Conservation (phyloP, 192 early-diverging fungal genomes). For the Allomyces macrogynus region DNA sequence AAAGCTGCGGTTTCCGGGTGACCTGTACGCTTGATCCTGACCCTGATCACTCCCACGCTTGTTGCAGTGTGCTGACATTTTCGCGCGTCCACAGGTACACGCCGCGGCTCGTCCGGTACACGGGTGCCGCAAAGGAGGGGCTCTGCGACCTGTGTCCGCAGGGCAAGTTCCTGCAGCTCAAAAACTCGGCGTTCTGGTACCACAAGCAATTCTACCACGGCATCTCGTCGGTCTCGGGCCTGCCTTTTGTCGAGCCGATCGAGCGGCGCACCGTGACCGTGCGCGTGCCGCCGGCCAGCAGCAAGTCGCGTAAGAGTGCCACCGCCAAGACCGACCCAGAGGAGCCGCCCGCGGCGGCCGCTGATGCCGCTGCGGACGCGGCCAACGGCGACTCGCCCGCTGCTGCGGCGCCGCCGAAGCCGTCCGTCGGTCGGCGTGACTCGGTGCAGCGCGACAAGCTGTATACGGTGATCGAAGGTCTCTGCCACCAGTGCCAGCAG, state of each 20-base stretch:
- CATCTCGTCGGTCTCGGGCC: constrained; percentile 64
- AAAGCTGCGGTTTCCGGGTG: constrained; percentile 43
- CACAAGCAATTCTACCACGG: constrained; percentile 76
- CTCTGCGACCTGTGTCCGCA: constrained; percentile 63
- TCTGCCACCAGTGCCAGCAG: constrained; percentile 63
- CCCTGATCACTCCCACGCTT: no score
- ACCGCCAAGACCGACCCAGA: constrained; percentile 11
- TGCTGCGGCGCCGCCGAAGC: no score
- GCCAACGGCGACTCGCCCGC: no score
- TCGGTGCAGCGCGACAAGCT: no score
- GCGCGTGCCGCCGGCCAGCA: neutral
- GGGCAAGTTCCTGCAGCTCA: constrained; percentile 70
- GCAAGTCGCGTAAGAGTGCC: constrained; percentile 1
- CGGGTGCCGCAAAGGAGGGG: constrained; percentile 55
- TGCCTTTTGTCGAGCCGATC: constrained; percentile 48
- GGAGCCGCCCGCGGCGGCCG: constrained; percentile 8
- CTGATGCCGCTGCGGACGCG: no score
- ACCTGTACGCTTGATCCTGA: constrained; percentile 18
- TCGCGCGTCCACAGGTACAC: constrained; percentile 18
- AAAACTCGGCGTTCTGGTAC: constrained; percentile 77
- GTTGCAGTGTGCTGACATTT: no score
- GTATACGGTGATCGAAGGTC: constrained; percentile 36
- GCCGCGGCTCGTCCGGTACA: constrained; percentile 59
- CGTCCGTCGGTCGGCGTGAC: no score
- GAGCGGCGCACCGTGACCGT: constrained; percentile 34